A percentile compares a stretch with the other conserved stretches of the same genome.
Evolutionary conservation across 2,329 filamentous ascomycete genomes (phyloP).

Genomic region (Boeremia lycopersici): DNA sequence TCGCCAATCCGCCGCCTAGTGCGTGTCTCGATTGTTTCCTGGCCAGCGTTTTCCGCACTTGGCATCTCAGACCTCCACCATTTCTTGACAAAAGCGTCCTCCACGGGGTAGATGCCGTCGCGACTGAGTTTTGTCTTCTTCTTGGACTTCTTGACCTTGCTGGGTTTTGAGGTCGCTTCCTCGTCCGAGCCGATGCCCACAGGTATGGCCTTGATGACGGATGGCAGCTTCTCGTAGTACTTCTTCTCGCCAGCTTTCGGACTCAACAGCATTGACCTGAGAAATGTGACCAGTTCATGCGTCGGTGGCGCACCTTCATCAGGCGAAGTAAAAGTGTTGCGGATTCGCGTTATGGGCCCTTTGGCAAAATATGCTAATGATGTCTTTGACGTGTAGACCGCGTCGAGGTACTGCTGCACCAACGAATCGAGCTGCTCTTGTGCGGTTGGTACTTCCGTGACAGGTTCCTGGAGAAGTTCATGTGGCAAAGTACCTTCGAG

Average conservation of each 20-base stretch:
- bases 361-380: constrained; percentile 85
- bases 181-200: constrained; percentile 53
- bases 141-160: constrained; percentile 47
- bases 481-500: neutral
- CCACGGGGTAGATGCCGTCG: constrained; percentile 70
- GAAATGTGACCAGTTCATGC: constrained; percentile 68
- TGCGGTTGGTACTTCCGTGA: constrained; percentile 22
- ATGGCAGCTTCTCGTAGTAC: constrained; percentile 72
- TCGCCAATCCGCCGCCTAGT: constrained; percentile 68
- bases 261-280: constrained; percentile 71
- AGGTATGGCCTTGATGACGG: constrained; percentile 64
- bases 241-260: constrained; percentile 77
- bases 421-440: constrained; percentile 59
- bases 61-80: constrained; percentile 68
- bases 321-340: constrained; percentile 71
- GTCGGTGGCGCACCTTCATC: constrained; percentile 66
- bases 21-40: constrained; percentile 53
- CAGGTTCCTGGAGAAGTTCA: constrained; percentile 7
- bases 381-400: constrained; percentile 62
- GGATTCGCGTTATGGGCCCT: constrained; percentile 75
- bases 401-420: constrained; percentile 49
- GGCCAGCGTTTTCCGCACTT: constrained; percentile 41
- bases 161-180: constrained; percentile 35
- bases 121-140: constrained; percentile 65
- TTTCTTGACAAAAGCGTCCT: constrained; percentile 67